Evolutionary conservation across 2,329 filamentous ascomycete genomes (phyloP).

Genomic region (Leptographium radiaticola): DNA sequence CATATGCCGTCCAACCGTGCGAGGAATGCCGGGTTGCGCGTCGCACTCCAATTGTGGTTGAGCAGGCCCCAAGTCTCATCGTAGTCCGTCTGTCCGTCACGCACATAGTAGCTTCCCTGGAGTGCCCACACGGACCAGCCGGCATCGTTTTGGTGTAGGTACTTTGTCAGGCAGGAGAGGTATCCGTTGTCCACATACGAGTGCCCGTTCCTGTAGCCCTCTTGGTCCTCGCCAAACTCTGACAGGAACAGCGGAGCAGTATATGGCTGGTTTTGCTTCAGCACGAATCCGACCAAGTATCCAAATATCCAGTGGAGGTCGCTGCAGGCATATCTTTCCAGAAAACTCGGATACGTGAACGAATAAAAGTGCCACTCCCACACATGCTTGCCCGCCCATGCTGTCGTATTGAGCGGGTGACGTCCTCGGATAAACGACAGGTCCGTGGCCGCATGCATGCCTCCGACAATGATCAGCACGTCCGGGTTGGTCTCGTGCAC

Average conservation of each 20-base stretch:
- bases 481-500: slow-evolving; percentile 40
- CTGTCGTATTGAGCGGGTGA: slow-evolving; percentile 26
- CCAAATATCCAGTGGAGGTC: slow-evolving; percentile 31
- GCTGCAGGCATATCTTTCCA: slow-evolving; percentile 27
- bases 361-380: slow-evolving; percentile 49
- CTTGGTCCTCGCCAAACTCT: slow-evolving; percentile 44
- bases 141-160: slow-evolving; percentile 40
- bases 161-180: slow-evolving; percentile 36
- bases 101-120: slow-evolving; percentile 44
- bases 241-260: slow-evolving; percentile 44
- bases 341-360: slow-evolving; percentile 38
- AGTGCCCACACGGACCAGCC: slow-evolving; percentile 49
- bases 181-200: slow-evolving; percentile 32
- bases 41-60: slow-evolving; percentile 22
- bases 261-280: slow-evolving; percentile 30
- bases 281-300: slow-evolving; percentile 35
- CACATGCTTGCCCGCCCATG: slow-evolving; percentile 38
- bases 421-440: slow-evolving; percentile 28
- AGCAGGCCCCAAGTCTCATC: slow-evolving; percentile 38
- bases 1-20: slow-evolving; percentile 25
- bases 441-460: slow-evolving; percentile 39
- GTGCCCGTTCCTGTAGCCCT: slow-evolving; percentile 27
- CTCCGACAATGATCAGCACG: slow-evolving; percentile 40
- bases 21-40: slow-evolving; percentile 24
- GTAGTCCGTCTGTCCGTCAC: slow-evolving; percentile 32